Conservation (phyloP, 441 rosid genomes). For the Bocquillonia castaneifolia region DNA sequence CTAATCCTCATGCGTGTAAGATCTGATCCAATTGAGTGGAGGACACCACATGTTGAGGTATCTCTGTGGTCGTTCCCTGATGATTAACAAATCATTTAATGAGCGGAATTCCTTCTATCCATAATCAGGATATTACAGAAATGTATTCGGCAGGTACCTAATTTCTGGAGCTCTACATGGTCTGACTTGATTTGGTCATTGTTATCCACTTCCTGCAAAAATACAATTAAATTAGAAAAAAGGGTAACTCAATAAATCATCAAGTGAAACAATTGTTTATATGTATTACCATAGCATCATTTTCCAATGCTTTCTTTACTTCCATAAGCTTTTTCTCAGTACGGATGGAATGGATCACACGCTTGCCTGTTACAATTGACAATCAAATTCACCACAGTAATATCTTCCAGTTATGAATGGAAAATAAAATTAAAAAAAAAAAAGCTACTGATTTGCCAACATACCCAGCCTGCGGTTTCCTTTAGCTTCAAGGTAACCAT, state of each 20-base stretch:
- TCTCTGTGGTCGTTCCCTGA: constrained; percentile 43
- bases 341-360: constrained; percentile 58
- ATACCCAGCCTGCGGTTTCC: constrained; percentile 76
- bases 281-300: constrained; percentile 49
- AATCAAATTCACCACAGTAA: constrained; percentile 9
- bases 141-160: constrained; percentile 26
- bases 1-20: constrained; percentile 70
- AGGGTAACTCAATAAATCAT: not conserved
- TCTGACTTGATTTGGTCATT: constrained; percentile 29
- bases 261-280: not conserved
- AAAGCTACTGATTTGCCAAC: constrained; percentile 21
- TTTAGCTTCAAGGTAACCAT: constrained; percentile 75
- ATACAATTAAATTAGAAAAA: constrained; percentile 6
- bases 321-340: constrained; percentile 70
- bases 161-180: constrained; percentile 24
- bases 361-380: constrained; percentile 55
- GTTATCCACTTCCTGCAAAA: constrained; percentile 49
- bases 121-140: not conserved
- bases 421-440: too few species aligned
- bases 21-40: constrained; percentile 91
- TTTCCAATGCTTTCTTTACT: constrained; percentile 54
- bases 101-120: not conserved
- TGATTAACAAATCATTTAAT: constrained; percentile 9
- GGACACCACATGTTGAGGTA: constrained; percentile 71
- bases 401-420: not conserved